Evolutionary conservation across 768 basidiomycete species (phyloP).

Genomic region (Daedaleopsis nitida): DNA sequence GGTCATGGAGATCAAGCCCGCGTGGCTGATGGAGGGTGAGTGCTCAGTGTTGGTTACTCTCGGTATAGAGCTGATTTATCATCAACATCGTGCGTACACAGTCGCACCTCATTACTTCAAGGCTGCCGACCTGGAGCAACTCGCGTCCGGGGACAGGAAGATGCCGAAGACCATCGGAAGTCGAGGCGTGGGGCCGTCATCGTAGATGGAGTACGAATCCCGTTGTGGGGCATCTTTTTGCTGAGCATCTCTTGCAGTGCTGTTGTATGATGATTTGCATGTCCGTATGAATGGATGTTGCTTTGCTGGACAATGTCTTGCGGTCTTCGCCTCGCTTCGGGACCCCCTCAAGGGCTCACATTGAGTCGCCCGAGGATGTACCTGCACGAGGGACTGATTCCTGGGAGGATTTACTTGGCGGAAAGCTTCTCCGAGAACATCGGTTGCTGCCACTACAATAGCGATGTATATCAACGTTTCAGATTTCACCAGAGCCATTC

Average conservation of each 20-base stretch:
- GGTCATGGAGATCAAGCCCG: constrained; percentile 97
- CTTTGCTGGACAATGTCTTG: too few relatives aligned
- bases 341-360: too few relatives aligned
- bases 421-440: too few relatives aligned
- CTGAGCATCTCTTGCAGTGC: background rate
- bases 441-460: too few relatives aligned
- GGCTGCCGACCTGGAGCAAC: constrained; percentile 75
- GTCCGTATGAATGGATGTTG: too few relatives aligned
- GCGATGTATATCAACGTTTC: too few relatives aligned
- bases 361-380: too few relatives aligned
- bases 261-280: background rate
- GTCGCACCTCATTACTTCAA: constrained; percentile 99
- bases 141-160: constrained; percentile 83
- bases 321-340: too few relatives aligned
- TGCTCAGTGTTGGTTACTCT: background rate
- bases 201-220: background rate
- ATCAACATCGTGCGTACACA: constrained; percentile 30
- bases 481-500: too few relatives aligned
- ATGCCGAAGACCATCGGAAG: constrained; percentile 82
- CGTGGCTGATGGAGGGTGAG: constrained; percentile 90
- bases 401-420: too few relatives aligned
- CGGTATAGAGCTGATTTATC: constrained; percentile 7
- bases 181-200: constrained; percentile 20
- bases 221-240: background rate
- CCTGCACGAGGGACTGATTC: too few relatives aligned